A percentile compares a stretch with the other conserved stretches of the same genome.
phyloP scores from a whole-genome alignment of 768 basidiomycete species.

The Baorangia bicolor region DNA sequence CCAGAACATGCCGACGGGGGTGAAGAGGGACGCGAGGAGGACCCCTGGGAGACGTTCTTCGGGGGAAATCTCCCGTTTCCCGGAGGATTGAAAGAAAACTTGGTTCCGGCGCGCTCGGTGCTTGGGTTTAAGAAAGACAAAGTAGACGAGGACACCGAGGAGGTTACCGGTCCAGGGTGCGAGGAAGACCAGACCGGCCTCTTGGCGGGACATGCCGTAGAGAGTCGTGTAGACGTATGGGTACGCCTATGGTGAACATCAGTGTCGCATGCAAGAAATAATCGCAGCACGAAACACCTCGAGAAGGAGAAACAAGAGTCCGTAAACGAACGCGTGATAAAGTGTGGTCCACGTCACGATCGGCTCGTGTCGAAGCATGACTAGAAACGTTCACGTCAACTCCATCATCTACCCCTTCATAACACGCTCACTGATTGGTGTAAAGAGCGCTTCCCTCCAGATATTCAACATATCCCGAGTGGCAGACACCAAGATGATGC shows the following conservation, averaged over 20 bases:
- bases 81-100: conserved; percentile 19
- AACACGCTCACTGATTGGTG: conserved; percentile 25
- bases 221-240: conserved; percentile 20
- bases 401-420: neutral
- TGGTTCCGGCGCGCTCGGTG: conserved; percentile 15
- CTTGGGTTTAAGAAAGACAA: conserved; percentile 23
- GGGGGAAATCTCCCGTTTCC: conserved; percentile 23
- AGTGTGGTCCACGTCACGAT: conserved; percentile 29
- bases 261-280: neutral
- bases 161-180: conserved; percentile 28
- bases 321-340: conserved; percentile 29
- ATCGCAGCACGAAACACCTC: conserved; percentile 10
- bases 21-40: conserved; percentile 25
- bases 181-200: conserved; percentile 24
- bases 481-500: neutral
- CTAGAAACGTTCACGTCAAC: conserved; percentile 11
- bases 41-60: conserved; percentile 30
- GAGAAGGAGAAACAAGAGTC: conserved; percentile 30
- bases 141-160: conserved; percentile 27
- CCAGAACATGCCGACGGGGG: conserved; percentile 31
- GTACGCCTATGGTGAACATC: conserved; percentile 16
- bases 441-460: conserved; percentile 25
- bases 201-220: conserved; percentile 26
- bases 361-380: conserved; percentile 25
- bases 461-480: conserved; percentile 5